Evolutionary conservation across 768 basidiomycete species (phyloP).

Genomic region (Coprinopsis sp.): DNA sequence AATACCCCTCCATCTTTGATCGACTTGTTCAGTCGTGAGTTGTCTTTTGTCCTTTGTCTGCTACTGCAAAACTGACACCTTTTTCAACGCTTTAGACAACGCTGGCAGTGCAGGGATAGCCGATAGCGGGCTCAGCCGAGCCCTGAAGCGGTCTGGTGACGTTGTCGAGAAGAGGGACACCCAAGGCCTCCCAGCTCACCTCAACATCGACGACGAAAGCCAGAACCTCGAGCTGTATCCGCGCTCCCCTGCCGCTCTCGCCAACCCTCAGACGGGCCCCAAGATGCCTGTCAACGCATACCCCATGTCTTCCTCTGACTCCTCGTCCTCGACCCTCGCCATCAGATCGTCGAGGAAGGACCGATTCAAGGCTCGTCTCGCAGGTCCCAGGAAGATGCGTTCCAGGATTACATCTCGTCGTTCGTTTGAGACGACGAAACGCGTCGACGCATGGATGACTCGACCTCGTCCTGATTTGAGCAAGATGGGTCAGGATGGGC

Average conservation of each 20-base stretch:
- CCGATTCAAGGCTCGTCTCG: too few species aligned
- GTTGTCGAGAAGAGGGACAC: neutral
- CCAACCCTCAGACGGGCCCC: neutral
- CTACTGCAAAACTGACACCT: conserved; percentile 4
- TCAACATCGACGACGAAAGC: neutral
- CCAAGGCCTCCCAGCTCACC: neutral
- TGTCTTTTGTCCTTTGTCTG: neutral
- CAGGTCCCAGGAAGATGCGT: too few species aligned
- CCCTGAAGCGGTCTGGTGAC: neutral
- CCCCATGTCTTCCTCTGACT: neutral
- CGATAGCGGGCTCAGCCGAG: conserved; percentile 23
- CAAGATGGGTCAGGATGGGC: neutral
- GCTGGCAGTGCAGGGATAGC: conserved; percentile 32
- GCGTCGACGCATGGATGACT: neutral
- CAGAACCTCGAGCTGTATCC: neutral
- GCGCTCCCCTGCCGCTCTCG: neutral
- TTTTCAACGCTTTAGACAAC: conserved; percentile 29
- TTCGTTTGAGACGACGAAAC: neutral
- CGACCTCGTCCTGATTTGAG: conserved; percentile 3
- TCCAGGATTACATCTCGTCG: too few species aligned
- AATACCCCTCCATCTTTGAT: conserved; percentile 3
- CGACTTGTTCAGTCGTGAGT: conserved; percentile 8
- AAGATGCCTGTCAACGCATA: neutral
- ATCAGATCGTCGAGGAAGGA: neutral
- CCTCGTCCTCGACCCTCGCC: neutral